Base-by-base conservation (phyloP, 148 eudicot genomes). In the Dysphania ambrosioides region DNA sequence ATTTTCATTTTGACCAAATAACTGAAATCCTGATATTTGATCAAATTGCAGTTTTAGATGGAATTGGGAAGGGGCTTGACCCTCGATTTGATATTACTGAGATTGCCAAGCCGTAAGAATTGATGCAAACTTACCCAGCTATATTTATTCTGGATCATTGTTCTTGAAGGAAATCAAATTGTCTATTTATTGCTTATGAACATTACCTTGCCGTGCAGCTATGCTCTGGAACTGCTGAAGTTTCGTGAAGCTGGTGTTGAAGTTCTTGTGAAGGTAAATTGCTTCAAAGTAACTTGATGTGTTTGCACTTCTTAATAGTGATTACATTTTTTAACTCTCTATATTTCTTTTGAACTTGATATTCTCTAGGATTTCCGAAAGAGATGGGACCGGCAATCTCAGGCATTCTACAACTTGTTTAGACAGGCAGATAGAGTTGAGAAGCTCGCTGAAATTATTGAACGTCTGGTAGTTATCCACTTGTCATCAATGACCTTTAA, bases 11-110 rank as follows among this genome's bases (percentile, higher is more conserved):
- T 75, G 57, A 18, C 75, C 24, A 53, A 40, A 21, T 71, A 61
- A 55, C 57, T 42, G 65, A 30, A 61, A 66, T 18, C 18, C 56
- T 41, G 27, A 47, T 24, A 69, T 75, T 73, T 63, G 27, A 42
- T 69, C 66, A 41, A 73, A 41, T 41, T 71, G 79, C 88, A 95
- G 98, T 95, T 44, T 84, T 95, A 80, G 98, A 95, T 87, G 98
- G 98, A 72, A 95, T 95, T 78, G 98, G 98, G 71, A 95, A 95
- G 84, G 98, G 98, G 79, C 98, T 95, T 82, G 98, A 95, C 79
- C 92, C 98, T 85, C 93, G 98, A 72, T 95, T 95, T 85, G 98
- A 95, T 85, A 95, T 95, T 74, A 92, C 97, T 68, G 98, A 95
- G 81, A 95, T 95, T 66, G 97, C 98, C 56, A 95, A 84, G 85